Evolutionary conservation across 108 stramenopile genomes (phyloP), one percentile per base, ranked within the genome.

Genomic region (Seminavis robusta): DNA sequence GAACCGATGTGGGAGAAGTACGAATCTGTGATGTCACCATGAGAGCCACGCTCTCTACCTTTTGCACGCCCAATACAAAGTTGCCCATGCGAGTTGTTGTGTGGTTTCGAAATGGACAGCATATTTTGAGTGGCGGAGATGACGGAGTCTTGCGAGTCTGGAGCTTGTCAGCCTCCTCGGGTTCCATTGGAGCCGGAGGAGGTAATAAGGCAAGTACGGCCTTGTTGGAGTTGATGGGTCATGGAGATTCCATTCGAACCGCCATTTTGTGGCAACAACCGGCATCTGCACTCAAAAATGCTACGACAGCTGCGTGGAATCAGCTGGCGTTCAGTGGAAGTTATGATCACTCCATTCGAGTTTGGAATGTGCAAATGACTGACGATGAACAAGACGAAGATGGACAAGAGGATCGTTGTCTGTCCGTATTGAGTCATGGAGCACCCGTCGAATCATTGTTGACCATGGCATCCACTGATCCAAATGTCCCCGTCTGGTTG

Each of bases 311-410:
- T 25, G 59, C n/a, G 32, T 3, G 37, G 19, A 41, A 37, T 34
- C 54, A 15, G 10, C 52, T 48, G 67, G 16, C 15, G 31, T 1
- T 21, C 42, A 90, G 81, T 42, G 92, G 83, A n/a, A 83, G 80
- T 23, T 89, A 89, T 62, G 92, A 93, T 62, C 88, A 90, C 45
- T 81, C 92, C 1, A 65, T 93, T 61, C 85, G 92, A 10, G 75
- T 86, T 23, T 93, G 92, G 92, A 80, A 84, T 56, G 42, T 85
- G 16, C 64, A 69, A 3, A 34, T 61, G 47, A 21, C 66, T 31
- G 29, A 50, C 4, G 33, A 29, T 10, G 56, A 67, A 9, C 32
- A 59, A 26, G 50, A 65, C 25, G 61, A 26, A n/a, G 21, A 46
- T 8, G 45, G 44, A 27, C 63, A 53, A 2, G 16, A 55, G 30